A percentile compares a stretch with the other conserved stretches of the same genome.
Conservation (phyloP, 1,284 basidiomycete species). For the Tilletiopsis washingtonensis region DNA sequence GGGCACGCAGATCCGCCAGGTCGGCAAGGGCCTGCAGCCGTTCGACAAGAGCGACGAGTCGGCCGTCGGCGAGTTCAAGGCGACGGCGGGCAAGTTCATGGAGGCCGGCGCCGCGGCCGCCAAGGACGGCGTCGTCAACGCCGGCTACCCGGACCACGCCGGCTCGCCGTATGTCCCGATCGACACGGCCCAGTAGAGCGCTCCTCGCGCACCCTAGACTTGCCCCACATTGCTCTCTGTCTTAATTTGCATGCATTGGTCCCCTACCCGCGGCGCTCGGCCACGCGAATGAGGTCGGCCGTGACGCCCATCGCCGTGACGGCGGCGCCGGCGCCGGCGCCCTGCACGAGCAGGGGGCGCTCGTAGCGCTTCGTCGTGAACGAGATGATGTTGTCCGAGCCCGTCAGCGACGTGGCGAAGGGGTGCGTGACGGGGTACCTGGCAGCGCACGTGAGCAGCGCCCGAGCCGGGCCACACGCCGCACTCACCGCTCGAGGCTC, state of each 20-base stretch:
- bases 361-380: conserved; percentile 76
- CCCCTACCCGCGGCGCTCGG: conserved; percentile 37
- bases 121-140: conserved; percentile 3
- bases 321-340: conserved; percentile 88
- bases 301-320: conserved; percentile 98
- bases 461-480: background rate
- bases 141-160: conserved; percentile 7
- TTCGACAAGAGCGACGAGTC: conserved; percentile 3
- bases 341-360: conserved; percentile 74
- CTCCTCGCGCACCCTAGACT: too few relatives aligned
- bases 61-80: conserved; percentile 7
- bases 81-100: conserved; percentile 4
- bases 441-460: background rate
- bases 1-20: conserved; percentile 12
- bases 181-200: too few relatives aligned
- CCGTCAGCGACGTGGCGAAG: conserved; percentile 87
- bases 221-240: too few relatives aligned
- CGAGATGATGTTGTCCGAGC: conserved; percentile 95
- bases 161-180: background rate
- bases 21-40: conserved; percentile 8
- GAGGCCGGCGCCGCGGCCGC: background rate
- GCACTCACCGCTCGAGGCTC: conserved; percentile 67
- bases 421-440: conserved; percentile 83
- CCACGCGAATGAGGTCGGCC: conserved; percentile 57
- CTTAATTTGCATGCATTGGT: too few relatives aligned